Evolutionary conservation across 2,329 filamentous ascomycete species (phyloP), one percentile per base, ranked within the genome.

Genomic region (Hypoxylon rubiginosum): DNA sequence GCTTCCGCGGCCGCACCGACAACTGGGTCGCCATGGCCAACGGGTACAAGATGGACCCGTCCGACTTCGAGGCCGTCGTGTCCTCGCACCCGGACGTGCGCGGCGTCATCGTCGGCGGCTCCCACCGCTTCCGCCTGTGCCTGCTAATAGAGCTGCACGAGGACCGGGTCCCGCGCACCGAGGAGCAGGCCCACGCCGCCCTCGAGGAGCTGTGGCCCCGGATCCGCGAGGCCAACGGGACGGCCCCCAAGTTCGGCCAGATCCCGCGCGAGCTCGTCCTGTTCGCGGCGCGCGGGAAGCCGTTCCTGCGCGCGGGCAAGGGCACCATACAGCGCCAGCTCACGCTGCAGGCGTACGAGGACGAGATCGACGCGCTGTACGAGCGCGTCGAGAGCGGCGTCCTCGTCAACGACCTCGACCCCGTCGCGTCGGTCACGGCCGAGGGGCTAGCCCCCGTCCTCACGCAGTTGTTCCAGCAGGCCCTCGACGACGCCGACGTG

Each of bases 21-120:
- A 74, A 74, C 56, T 74, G 73, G 70, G 79, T 79, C 1, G 80
- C 79, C 19, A 83, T 82, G 69, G 79, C 82, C 43, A 82, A 79
- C 39, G 79, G 79, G 0, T 78, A 80, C 4, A 82, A 76, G 57
- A 78, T 79, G 60, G 80, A 82, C 4, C 79, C 80, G 3, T 80
- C 75, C 1, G 81, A 72, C n/a, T 82, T 79, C 56, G 81, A 78
- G 75, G 79, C 81, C 17, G 75, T 72, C 0, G 80, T 80, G 9
- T 77, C 78, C 0, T 58, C 70, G 8, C 68, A 71, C 21, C 68
- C 68, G 0, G 66, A 70, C 7, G 72, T 75, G 11, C 66, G 45
- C 13, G 72, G 73, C 21, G 72, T 65, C 5, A 62, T 75, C n/a
- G 64, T 73, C 1, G 71, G 73, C 6, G 73, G 73, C 21, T 72